Evolutionary conservation across 2,329 filamentous ascomycete genomes (phyloP).

Genomic region (Volutella citrinella): DNA sequence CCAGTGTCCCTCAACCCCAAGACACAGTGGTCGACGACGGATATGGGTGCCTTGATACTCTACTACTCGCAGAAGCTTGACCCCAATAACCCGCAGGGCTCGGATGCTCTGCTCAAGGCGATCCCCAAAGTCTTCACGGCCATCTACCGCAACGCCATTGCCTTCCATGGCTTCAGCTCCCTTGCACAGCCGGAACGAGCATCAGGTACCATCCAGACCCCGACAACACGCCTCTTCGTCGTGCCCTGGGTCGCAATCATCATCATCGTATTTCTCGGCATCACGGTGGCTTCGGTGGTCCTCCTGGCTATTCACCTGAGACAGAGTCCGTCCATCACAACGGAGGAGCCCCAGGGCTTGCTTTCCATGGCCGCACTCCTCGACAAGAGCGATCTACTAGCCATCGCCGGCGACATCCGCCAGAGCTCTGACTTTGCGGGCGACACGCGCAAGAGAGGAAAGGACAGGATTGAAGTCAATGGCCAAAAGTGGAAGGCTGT

Average conservation of each 20-base stretch:
- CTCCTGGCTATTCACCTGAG: conserved; percentile 3
- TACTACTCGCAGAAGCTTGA: conserved; percentile 5
- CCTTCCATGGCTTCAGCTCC: conserved; percentile 4
- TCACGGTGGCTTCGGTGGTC: conserved; percentile 2
- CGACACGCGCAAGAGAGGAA: conserved; percentile 4
- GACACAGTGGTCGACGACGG: conserved; percentile 7
- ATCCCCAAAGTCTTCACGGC: conserved; percentile 9
- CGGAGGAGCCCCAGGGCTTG: conserved; percentile 10
- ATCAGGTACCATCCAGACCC: not conserved
- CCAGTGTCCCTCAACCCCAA: conserved; percentile 9
- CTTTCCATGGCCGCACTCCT: conserved; percentile 10
- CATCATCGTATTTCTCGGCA: conserved; percentile 6
- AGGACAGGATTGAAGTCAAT: conserved; percentile 3
- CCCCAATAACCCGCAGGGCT: conserved; percentile 1
- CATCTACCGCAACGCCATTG: conserved; percentile 6
- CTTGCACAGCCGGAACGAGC: conserved; percentile 2
- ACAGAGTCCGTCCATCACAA: conserved; percentile 5
- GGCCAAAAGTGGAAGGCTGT: conserved; percentile 7
- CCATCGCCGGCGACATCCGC: conserved; percentile 3
- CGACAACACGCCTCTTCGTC: conserved; percentile 9
- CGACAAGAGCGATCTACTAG: conserved; percentile 7
- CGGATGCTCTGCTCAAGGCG: conserved; percentile 3
- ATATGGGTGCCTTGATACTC: conserved; percentile 8
- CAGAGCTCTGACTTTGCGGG: not conserved
- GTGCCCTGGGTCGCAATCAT: conserved; percentile 10